A percentile compares a stretch with the other conserved stretches of the same genome.
Conservation (phyloP, 2,329 filamentous ascomycete genomes). For the Fusarium tanahbumbuense region DNA sequence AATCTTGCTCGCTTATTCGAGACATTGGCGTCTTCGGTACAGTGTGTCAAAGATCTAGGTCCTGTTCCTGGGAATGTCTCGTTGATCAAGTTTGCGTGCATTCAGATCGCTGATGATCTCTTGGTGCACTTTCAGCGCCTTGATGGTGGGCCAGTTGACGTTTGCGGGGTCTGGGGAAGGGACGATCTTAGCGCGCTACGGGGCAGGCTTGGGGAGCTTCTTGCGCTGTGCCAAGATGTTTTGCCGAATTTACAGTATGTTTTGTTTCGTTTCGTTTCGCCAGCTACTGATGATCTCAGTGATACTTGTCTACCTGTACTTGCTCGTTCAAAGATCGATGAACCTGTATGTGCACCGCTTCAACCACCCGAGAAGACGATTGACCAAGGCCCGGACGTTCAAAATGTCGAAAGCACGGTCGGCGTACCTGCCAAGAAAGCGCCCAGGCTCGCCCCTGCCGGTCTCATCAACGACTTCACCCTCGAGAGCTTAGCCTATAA, state of each 20-base stretch:
- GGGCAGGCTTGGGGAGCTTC: conserved; percentile 34
- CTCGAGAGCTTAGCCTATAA: conserved; percentile 49
- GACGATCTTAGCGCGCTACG: conserved; percentile 36
- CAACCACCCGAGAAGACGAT: background rate
- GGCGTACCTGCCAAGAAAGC: background rate
- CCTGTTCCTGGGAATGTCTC: background rate
- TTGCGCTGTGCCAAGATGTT: conserved; percentile 20
- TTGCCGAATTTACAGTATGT: conserved; percentile 16
- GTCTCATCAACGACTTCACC: conserved; percentile 48
- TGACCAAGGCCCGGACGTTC: background rate
- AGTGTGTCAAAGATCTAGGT: conserved; percentile 1
- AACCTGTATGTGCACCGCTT: background rate
- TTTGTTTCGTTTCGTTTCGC: background rate
- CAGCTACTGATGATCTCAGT: background rate
- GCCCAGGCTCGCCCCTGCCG: conserved; percentile 23
- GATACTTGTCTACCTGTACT: background rate
- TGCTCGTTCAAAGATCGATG: background rate
- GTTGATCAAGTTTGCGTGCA: conserved; percentile 32
- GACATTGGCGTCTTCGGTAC: conserved; percentile 8
- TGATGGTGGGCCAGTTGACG: conserved; percentile 7
- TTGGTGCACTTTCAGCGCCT: conserved; percentile 38
- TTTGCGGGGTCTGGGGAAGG: conserved; percentile 37
- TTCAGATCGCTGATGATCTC: conserved; percentile 45
- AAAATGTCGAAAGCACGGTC: background rate
- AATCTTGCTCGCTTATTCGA: conserved; percentile 18